These are phyloP conservation scores for Penicillium olsonii DNA, from an alignment of 2,329 filamentous ascomycete species.

Conservation along the genomic window DNA sequence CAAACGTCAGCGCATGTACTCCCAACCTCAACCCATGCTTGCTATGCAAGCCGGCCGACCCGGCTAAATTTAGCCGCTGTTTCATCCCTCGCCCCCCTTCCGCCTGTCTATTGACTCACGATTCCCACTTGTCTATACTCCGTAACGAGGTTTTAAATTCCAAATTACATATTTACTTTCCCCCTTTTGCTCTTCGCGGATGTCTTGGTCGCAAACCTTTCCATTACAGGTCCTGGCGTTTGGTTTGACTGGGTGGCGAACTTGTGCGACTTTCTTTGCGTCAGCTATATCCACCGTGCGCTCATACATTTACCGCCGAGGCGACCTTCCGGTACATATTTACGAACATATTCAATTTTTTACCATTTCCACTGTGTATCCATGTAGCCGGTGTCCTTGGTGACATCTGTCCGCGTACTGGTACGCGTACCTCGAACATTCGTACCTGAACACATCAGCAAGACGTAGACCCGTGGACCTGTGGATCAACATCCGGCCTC, in stretches of 20 bases:
- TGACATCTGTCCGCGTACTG: background rate
- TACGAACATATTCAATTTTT: conserved; percentile 14
- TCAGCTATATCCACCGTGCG: conserved; percentile 16
- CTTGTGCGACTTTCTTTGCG: conserved; percentile 12
- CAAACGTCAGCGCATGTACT: conserved; percentile 63
- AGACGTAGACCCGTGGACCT: background rate
- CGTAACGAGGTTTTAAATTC: conserved; percentile 21
- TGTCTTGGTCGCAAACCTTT: conserved; percentile 14
- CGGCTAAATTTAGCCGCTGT: conserved; percentile 21
- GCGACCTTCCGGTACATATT: conserved; percentile 25
- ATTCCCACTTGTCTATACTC: conserved; percentile 32
- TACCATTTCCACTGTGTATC: conserved; percentile 3
- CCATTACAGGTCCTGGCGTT: conserved; percentile 27
- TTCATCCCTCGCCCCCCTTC: conserved; percentile 9
- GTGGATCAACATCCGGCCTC: too few species aligned
- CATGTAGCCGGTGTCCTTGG: too few species aligned
- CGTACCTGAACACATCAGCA: background rate
- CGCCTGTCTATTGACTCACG: conserved; percentile 25
- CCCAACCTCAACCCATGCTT: conserved; percentile 47
- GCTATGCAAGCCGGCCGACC: conserved; percentile 52
- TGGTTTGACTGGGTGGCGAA: conserved; percentile 15
- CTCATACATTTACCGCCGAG: conserved; percentile 5
- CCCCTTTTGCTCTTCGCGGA: conserved; percentile 12
- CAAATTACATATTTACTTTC: conserved; percentile 25
- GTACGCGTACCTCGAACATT: background rate